Base-by-base conservation (phyloP, 169 alveolate genomes). In the Eimeria praecox region DNA sequence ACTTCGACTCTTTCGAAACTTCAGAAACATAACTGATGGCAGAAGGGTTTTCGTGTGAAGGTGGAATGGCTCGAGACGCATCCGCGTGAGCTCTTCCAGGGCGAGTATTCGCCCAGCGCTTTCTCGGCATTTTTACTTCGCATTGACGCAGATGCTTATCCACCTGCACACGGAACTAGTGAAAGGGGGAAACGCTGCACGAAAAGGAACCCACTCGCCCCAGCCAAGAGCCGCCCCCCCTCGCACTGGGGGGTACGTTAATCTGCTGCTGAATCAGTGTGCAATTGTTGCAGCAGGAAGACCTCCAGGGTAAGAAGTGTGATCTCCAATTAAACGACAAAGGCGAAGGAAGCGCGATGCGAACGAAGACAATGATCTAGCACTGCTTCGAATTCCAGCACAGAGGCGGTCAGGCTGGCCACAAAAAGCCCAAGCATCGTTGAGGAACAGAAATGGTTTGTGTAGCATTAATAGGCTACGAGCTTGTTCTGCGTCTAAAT, bases 21-120 rank as follows among this genome's bases (percentile, higher is more conserved):
- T 54, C 91, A 49, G 56, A 12, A 3, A 14, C 77, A 56, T 10
- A 22, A 33, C 18, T 52, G 73, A 44, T 35, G 10, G 59, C 22
- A 62, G 75, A 30, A 16, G 77, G 75, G 75, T 35, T 38, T 27
- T 83, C 73, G 16, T 30, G 52, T 6, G 69, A 35, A 12, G 52
- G 91, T 30, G 35, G 46, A 14, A 46, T 20, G 35, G 46, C 91
- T 52, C 27, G 52, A 30, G 91, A 56, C 35, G 52, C 73, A 33
- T 54, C 52, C 91, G 24, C 35, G 18, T 33, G 52, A 4, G 77
- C 33, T 8, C 75, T 77, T 40, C 69, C 44, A 46, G 40, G 44
- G 54, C 91, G 77, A 12, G 91, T 20, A 38, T 35, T 35, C 56
- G 80, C 83, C 93, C 93, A 52, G 82, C 93, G 93, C 52, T 62